Evolutionary conservation across 129 eudicot genomes (phyloP).

Genomic region (Ambrosia artemisiifolia): DNA sequence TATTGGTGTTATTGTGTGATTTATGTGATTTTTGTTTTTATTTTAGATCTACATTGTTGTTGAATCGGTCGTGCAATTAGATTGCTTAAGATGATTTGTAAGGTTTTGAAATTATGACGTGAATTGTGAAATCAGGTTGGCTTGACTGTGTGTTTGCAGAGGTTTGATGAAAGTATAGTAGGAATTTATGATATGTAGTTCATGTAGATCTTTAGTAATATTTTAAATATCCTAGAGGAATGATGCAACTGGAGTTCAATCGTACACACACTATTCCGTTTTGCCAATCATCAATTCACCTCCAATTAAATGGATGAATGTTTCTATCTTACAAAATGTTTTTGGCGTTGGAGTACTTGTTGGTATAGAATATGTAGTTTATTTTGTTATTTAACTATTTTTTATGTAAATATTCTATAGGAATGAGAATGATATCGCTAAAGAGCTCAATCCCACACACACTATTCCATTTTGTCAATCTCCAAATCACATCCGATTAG

Average conservation of each 20-base stretch:
- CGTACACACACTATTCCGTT: neutral
- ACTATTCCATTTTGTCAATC: neutral
- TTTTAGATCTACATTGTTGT: conserved; percentile 18
- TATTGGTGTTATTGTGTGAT: neutral
- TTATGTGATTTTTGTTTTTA: neutral
- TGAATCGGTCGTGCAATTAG: neutral
- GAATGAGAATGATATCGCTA: neutral
- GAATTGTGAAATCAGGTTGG: conserved; percentile 8
- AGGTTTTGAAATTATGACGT: conserved; percentile 10
- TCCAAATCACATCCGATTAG: neutral
- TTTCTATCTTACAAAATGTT: neutral
- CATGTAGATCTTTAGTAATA: neutral
- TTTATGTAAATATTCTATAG: neutral
- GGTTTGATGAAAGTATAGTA: conserved; percentile 14
- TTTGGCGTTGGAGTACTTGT: neutral
- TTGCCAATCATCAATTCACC: neutral
- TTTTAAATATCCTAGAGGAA: neutral
- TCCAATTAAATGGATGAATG: conserved; percentile 1
- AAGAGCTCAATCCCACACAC: conserved; percentile 1
- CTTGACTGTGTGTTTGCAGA: conserved; percentile 1
- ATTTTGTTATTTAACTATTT: neutral
- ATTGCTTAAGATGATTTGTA: conserved; percentile 11
- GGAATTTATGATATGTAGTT: neutral
- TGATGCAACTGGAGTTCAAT: neutral
- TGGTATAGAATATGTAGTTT: neutral